Conservation (phyloP, 352 stramenopile species). For the Discostella stelligera region DNA sequence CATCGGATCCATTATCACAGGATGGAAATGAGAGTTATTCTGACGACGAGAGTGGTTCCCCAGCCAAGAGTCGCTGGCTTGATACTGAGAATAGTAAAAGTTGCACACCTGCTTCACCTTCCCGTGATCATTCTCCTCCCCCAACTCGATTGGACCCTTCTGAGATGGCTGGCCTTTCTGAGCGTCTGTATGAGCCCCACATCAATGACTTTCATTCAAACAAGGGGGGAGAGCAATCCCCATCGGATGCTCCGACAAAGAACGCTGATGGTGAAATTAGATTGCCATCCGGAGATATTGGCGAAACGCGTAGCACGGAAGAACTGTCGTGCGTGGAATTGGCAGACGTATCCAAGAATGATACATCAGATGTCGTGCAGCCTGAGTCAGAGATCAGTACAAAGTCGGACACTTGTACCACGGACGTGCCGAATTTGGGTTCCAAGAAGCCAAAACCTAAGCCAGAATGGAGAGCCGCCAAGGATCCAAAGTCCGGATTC, state of each 20-base stretch:
- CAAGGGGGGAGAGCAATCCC: not conserved
- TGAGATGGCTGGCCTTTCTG: constrained; percentile 28
- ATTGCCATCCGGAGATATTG: not conserved
- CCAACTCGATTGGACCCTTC: constrained; percentile 33
- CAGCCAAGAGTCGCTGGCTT: constrained; percentile 42
- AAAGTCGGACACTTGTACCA: not conserved
- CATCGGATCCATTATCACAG: constrained; percentile 33
- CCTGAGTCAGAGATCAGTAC: not conserved
- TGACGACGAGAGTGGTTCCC: constrained; percentile 22
- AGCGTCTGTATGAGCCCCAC: constrained; percentile 27
- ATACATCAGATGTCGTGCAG: not conserved
- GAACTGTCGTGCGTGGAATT: not conserved
- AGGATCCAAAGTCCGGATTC: constrained; percentile 42
- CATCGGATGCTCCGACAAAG: not conserved
- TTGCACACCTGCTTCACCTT: not conserved
- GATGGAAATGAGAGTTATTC: constrained; percentile 24
- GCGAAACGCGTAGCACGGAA: constrained; percentile 1
- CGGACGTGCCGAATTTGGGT: not conserved
- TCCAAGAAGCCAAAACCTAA: constrained; percentile 16
- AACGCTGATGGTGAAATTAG: not conserved
- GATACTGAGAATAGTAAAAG: constrained; percentile 4
- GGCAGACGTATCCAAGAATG: constrained; percentile 2
- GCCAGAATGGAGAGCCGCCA: constrained; percentile 43
- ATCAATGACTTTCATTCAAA: constrained; percentile 12
- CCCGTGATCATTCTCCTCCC: constrained; percentile 28